A percentile compares a stretch with the other conserved stretches of the same genome.
These are phyloP conservation scores for Niebla homalea DNA, from an alignment of 495 filamentous ascomycete genomes.

Conservation along the genomic window DNA sequence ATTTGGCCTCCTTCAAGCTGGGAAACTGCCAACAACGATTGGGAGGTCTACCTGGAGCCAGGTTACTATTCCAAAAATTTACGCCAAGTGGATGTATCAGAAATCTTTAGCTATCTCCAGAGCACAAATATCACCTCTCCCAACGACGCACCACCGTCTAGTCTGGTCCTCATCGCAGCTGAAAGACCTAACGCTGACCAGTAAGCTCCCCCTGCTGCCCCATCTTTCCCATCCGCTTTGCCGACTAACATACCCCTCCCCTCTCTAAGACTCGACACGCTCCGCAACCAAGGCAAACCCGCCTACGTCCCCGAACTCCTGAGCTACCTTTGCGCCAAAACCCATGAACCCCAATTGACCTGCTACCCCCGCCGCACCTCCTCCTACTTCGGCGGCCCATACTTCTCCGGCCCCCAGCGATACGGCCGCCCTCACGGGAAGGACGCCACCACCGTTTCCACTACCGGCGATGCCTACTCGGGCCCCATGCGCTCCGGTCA, in stretches of 20 bases:
- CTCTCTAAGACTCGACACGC: constrained; percentile 7
- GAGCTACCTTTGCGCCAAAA: constrained; percentile 31
- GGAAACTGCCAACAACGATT: background rate
- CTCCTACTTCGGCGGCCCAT: constrained; percentile 34
- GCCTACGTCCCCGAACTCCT: constrained; percentile 33
- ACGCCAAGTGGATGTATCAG: constrained; percentile 2
- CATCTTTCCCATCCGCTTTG: too few species aligned
- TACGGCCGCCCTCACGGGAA: constrained; percentile 37
- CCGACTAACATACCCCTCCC: background rate
- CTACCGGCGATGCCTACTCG: constrained; percentile 40
- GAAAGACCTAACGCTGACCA: constrained; percentile 3
- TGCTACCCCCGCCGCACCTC: constrained; percentile 31
- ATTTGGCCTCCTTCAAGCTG: too few species aligned
- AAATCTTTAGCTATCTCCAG: constrained; percentile 2
- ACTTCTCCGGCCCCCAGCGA: constrained; percentile 34
- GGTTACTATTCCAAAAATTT: constrained; percentile 1
- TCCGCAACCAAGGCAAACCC: constrained; percentile 30
- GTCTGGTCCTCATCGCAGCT: too few species aligned
- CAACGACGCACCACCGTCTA: too few species aligned
- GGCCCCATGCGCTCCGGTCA: constrained; percentile 40
- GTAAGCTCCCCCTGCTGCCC: constrained; percentile 3
- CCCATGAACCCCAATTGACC: constrained; percentile 29
- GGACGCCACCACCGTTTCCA: constrained; percentile 38
- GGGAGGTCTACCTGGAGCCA: constrained; percentile 14
- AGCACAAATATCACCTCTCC: too few species aligned